phyloP scores from a whole-genome alignment of 73 alveolate genomes.

The Symbiodinium pilosum region DNA sequence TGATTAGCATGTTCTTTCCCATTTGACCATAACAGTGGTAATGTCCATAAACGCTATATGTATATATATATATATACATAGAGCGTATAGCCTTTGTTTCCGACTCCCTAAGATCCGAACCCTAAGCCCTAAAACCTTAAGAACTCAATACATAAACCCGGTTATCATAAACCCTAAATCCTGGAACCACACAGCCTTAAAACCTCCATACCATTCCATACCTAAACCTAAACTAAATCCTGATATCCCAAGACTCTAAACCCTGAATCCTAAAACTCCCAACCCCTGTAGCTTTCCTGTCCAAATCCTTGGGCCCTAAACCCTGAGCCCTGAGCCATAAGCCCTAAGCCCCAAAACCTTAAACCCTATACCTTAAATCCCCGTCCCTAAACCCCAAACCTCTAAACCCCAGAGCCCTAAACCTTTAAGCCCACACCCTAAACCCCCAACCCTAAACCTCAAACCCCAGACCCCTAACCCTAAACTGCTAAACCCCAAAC shows the following conservation, averaged over 20 bases:
- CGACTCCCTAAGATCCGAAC: too few relatives aligned
- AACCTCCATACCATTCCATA: not conserved
- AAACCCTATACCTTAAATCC: not conserved
- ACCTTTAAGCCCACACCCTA: not conserved
- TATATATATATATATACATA: too few relatives aligned
- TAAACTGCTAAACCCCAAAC: not conserved
- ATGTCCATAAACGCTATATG: too few relatives aligned
- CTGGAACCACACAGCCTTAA: not conserved
- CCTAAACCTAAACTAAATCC: too few relatives aligned
- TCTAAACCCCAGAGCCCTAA: not conserved
- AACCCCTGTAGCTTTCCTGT: too few relatives aligned
- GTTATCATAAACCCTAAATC: not conserved
- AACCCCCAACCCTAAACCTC: not conserved
- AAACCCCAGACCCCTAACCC: not conserved
- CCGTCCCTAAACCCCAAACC: not conserved
- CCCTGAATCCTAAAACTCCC: not conserved
- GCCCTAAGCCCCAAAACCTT: too few relatives aligned
- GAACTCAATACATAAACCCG: too few relatives aligned
- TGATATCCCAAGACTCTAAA: not conserved
- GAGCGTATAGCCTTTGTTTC: too few relatives aligned
- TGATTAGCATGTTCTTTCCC: too few relatives aligned
- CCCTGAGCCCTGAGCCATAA: not conserved
- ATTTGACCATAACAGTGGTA: too few relatives aligned
- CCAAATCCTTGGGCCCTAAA: too few relatives aligned
- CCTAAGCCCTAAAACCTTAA: not conserved